Evolutionary conservation across 306 rosid species (phyloP).

Genomic region (Myrica gale): DNA sequence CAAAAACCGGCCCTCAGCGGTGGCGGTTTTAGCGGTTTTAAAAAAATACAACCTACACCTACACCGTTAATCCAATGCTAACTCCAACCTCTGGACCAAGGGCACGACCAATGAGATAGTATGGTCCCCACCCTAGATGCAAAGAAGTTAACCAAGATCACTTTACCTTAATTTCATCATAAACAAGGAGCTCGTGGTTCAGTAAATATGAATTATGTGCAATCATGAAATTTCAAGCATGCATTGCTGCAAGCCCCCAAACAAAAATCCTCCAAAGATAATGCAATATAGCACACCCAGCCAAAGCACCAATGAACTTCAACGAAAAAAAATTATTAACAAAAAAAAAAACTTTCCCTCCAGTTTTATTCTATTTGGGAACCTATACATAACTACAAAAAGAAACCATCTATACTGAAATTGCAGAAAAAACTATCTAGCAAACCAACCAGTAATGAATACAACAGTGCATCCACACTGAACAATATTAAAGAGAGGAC

Average conservation of each 20-base stretch:
- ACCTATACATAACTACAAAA: neutral
- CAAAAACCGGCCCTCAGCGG: no score
- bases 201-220: no score
- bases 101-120: constrained; percentile 98
- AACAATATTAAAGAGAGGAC: neutral
- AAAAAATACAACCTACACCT: no score
- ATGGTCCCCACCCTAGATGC: constrained; percentile 92
- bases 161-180: no score
- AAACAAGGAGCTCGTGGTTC: no score
- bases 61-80: constrained; percentile 68
- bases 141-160: constrained; percentile 17
- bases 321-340: neutral
- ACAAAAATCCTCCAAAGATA: neutral
- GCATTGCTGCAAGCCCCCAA: no score
- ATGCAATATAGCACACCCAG: neutral
- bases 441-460: neutral
- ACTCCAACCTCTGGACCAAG: constrained; percentile 99
- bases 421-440: neutral
- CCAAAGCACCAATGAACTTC: neutral
- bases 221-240: no score
- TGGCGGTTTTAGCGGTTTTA: neutral
- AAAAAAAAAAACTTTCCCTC: neutral
- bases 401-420: neutral
- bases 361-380: neutral
- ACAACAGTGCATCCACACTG: neutral